Evolutionary conservation across 2,329 filamentous ascomycete species (phyloP).

Genomic region (Alternaria arborescens): DNA sequence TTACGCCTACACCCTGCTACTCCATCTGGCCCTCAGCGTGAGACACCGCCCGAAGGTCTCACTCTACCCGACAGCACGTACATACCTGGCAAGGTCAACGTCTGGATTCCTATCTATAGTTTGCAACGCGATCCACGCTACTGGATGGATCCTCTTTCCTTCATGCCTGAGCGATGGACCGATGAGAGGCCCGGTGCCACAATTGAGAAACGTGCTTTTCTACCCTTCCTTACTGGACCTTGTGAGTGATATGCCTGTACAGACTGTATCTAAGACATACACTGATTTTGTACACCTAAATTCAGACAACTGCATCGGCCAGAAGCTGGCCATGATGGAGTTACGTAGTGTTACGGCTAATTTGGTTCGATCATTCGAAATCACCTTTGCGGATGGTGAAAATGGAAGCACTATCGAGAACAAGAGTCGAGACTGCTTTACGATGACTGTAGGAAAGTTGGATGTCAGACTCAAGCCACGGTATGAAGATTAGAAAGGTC

Average conservation of each 20-base stretch:
- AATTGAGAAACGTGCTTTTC: constrained; percentile 66
- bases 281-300: no score
- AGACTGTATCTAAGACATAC: no score
- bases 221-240: constrained; percentile 73
- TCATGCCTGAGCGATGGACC: constrained; percentile 46
- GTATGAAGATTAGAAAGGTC: background rate
- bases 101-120: constrained; percentile 44
- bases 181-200: constrained; percentile 30
- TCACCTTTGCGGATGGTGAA: constrained; percentile 49
- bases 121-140: constrained; percentile 43
- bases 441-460: constrained; percentile 40
- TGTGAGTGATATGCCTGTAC: no score
- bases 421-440: constrained; percentile 41
- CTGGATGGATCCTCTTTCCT: constrained; percentile 32
- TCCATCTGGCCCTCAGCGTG: constrained; percentile 42
- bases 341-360: constrained; percentile 69
- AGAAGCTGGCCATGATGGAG: constrained; percentile 71
- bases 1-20: constrained; percentile 45
- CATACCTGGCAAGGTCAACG: constrained; percentile 40
- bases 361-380: constrained; percentile 67
- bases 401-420: constrained; percentile 30
- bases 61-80: constrained; percentile 40
- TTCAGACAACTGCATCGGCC: constrained; percentile 74
- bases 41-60: constrained; percentile 45
- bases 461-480: constrained; percentile 30